phyloP scores from a whole-genome alignment of 2,329 filamentous ascomycete genomes.

The Paracamarosporium sp. region DNA sequence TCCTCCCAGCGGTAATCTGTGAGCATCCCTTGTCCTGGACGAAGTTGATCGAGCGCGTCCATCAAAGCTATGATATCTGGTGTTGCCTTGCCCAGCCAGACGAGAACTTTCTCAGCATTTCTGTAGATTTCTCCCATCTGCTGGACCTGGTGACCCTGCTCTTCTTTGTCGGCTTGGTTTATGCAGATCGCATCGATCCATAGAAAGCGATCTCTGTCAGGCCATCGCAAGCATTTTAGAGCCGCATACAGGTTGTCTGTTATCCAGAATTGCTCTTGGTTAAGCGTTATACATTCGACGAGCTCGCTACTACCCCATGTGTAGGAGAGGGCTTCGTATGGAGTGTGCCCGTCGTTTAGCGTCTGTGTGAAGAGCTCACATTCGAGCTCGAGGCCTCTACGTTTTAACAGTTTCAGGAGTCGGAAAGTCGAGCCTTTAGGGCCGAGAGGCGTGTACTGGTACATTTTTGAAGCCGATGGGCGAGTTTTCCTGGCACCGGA shows the following conservation, averaged over 20 bases:
- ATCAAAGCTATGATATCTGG: slow-evolving; percentile 14
- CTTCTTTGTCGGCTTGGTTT: slow-evolving; percentile 8
- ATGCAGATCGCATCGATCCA: neutral
- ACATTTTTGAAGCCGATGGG: neutral
- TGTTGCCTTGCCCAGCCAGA: slow-evolving; percentile 29
- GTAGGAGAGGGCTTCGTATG: slow-evolving; percentile 26
- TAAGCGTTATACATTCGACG: slow-evolving; percentile 10
- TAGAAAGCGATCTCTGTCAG: slow-evolving; percentile 10
- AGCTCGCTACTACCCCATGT: slow-evolving; percentile 15
- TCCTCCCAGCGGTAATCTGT: slow-evolving; percentile 8
- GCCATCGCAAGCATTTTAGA: slow-evolving; percentile 8
- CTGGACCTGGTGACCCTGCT: slow-evolving; percentile 26
- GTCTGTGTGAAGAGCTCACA: slow-evolving; percentile 16
- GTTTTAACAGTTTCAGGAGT: slow-evolving; percentile 10
- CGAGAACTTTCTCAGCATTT: slow-evolving; percentile 25
- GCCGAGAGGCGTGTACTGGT: neutral
- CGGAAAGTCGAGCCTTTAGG: neutral
- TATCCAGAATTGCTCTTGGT: slow-evolving; percentile 8
- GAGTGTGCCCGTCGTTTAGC: slow-evolving; percentile 8
- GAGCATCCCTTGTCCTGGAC: neutral
- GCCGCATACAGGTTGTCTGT: slow-evolving; percentile 19
- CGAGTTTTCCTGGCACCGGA: neutral
- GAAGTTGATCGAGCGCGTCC: slow-evolving; percentile 12
- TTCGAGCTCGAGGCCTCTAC: slow-evolving; percentile 7
- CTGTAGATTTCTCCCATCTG: slow-evolving; percentile 28